These are phyloP conservation scores for Ettlia oleoabundans DNA, from an alignment of 139 green algal species.

Conservation along the genomic window DNA sequence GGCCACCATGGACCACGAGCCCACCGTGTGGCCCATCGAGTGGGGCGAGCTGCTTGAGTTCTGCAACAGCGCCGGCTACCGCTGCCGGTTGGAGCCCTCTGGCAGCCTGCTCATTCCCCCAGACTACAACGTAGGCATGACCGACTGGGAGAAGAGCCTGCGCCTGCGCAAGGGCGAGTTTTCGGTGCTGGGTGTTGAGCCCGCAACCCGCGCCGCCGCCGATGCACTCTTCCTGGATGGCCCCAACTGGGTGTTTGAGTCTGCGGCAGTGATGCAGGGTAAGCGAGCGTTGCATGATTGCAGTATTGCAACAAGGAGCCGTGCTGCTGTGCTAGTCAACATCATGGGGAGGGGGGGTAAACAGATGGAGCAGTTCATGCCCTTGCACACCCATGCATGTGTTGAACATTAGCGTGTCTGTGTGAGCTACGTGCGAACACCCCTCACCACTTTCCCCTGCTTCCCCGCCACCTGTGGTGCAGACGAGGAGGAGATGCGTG, in stretches of 20 bases:
- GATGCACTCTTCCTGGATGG: not conserved
- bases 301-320: no score
- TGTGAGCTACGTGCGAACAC: no score
- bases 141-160: conserved; percentile 86
- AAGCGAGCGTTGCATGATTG: not conserved
- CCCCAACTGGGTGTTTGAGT: conserved; percentile 1
- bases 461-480: no score
- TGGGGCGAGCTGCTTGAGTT: conserved; percentile 78
- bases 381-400: no score
- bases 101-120: conserved; percentile 80
- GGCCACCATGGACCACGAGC: conserved; percentile 77
- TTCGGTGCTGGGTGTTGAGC: conserved; percentile 49
- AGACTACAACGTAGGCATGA: conserved; percentile 81
- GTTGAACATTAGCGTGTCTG: no score
- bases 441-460: no score
- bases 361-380: no score
- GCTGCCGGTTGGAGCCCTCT: conserved; percentile 73
- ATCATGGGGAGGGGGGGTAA: no score
- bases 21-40: conserved; percentile 72
- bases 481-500: conserved; percentile 19
- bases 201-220: not conserved
- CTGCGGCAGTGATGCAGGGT: conserved; percentile 13
- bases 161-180: conserved; percentile 60
- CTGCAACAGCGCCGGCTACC: conserved; percentile 74
- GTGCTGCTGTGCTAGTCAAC: no score